A percentile compares a stretch with the other conserved stretches of the same genome.
These are phyloP conservation scores for Acanthochlamys bracteata DNA, from an alignment of 106 monocot genomes.

Conservation along the genomic window DNA sequence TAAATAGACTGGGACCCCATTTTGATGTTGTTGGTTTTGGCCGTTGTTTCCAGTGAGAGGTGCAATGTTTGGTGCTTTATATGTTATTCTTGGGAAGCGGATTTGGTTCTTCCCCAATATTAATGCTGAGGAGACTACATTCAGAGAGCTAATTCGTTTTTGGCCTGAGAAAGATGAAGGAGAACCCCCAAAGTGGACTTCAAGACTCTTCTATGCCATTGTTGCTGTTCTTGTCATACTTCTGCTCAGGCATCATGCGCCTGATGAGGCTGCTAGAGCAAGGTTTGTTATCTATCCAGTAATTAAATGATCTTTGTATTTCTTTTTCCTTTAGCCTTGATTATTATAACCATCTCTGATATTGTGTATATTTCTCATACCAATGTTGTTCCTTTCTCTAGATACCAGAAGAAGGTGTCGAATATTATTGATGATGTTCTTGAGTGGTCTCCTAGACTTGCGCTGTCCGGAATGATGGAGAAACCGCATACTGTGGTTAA, in stretches of 20 bases:
- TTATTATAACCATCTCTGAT: not conserved
- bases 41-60: constrained; percentile 67
- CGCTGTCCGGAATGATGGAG: constrained; percentile 81
- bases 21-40: constrained; percentile 1
- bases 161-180: constrained; percentile 95
- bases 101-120: constrained; percentile 98
- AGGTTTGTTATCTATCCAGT: constrained; percentile 24
- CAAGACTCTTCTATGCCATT: constrained; percentile 68
- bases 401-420: constrained; percentile 92
- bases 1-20: too few species aligned
- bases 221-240: constrained; percentile 47
- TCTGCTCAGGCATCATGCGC: constrained; percentile 91
- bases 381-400: constrained; percentile 10
- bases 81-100: constrained; percentile 76
- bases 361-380: not conserved
- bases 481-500: constrained; percentile 37
- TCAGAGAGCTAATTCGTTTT: constrained; percentile 80
- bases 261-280: constrained; percentile 96
- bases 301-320: not conserved
- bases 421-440: constrained; percentile 97
- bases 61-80: constrained; percentile 66
- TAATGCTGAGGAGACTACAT: constrained; percentile 96
- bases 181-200: constrained; percentile 85
- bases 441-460: constrained; percentile 87
- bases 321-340: not conserved